Evolutionary conservation across 768 basidiomycete genomes (phyloP).

Genomic region (Russula ochroleuca): DNA sequence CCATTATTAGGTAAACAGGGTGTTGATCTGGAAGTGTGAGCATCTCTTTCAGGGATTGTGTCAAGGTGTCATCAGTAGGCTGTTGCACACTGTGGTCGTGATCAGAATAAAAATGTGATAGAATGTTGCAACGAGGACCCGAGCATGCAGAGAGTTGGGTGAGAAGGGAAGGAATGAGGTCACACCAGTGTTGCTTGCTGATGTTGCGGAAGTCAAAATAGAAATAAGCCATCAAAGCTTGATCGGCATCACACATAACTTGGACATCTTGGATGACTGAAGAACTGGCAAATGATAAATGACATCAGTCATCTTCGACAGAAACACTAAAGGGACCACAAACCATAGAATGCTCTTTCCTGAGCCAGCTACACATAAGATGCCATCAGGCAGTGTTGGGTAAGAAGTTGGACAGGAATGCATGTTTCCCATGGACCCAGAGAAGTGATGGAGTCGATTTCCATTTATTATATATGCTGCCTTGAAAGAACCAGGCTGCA

Average conservation of each 20-base stretch:
- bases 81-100: background rate
- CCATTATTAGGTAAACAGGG: background rate
- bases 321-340: background rate
- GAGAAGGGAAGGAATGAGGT: constrained; percentile 9
- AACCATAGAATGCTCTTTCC: constrained; percentile 16
- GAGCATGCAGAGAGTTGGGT: constrained; percentile 1
- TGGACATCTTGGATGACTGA: background rate
- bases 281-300: background rate
- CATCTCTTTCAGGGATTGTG: background rate
- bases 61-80: background rate
- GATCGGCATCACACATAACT: background rate
- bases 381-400: background rate
- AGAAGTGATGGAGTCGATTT: background rate
- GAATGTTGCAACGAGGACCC: background rate
- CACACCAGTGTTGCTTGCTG: background rate
- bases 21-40: background rate
- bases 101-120: background rate
- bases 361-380: background rate
- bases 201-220: constrained; percentile 2
- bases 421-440: constrained; percentile 13
- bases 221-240: background rate
- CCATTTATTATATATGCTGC: background rate
- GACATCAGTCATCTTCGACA: background rate
- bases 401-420: background rate
- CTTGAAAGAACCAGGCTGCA: constrained; percentile 3